These are phyloP conservation scores for Drechmeria coniospora DNA, from an alignment of 2,329 filamentous ascomycete genomes.

Conservation along the genomic window DNA sequence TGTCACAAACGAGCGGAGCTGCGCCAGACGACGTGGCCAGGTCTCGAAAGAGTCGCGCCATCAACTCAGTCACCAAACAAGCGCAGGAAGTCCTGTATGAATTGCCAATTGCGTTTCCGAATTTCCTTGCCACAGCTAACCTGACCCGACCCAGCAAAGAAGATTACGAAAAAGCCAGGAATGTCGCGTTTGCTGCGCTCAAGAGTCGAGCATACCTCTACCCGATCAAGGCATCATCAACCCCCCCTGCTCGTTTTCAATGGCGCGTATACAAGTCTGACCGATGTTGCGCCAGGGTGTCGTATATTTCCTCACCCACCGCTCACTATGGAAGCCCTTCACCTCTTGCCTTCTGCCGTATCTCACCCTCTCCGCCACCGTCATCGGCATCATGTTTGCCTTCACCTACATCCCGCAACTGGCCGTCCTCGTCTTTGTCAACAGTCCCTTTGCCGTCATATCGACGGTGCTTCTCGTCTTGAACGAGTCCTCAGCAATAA, in stretches of 20 bases:
- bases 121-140: not conserved
- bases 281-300: conserved; percentile 36
- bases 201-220: conserved; percentile 72
- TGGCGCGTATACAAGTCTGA: not conserved
- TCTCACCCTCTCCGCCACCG: conserved; percentile 52
- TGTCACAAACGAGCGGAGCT: too few species aligned
- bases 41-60: conserved; percentile 14
- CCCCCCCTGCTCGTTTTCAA: not conserved
- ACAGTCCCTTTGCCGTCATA: conserved; percentile 65
- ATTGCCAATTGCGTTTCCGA: not conserved
- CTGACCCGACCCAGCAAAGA: conserved; percentile 32
- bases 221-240: conserved; percentile 48
- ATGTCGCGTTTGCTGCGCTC: conserved; percentile 51
- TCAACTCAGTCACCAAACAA: conserved; percentile 24
- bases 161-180: conserved; percentile 53
- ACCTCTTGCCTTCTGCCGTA: conserved; percentile 41
- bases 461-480: conserved; percentile 55
- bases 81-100: conserved; percentile 34
- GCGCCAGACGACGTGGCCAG: not conserved
- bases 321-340: conserved; percentile 43
- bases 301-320: conserved; percentile 41
- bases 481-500: conserved; percentile 43
- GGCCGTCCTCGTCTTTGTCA: conserved; percentile 68
- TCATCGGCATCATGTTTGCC: conserved; percentile 71
- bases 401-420: conserved; percentile 79